Evolutionary conservation across 768 basidiomycete genomes (phyloP).

Genomic region (Suillus lakei): DNA sequence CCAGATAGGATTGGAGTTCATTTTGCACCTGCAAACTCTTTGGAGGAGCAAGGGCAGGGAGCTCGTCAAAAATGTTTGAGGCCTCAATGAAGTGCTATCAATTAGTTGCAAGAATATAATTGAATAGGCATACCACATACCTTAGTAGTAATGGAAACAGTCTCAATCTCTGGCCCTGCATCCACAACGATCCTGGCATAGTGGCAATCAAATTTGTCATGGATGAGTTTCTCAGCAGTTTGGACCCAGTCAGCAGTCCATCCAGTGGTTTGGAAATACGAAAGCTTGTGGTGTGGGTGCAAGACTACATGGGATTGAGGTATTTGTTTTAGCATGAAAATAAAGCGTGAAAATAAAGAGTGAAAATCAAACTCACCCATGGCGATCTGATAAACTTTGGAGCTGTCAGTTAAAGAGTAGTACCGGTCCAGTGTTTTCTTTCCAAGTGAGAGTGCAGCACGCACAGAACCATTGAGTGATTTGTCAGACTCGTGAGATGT

Average conservation of each 20-base stretch:
- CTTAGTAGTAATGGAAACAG: neutral
- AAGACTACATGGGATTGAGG: slow-evolving; percentile 29
- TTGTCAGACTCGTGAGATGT: slow-evolving; percentile 7
- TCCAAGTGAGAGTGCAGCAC: slow-evolving; percentile 23
- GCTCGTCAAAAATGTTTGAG: neutral
- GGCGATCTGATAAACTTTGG: slow-evolving; percentile 37
- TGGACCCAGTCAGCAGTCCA: slow-evolving; percentile 38
- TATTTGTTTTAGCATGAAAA: neutral
- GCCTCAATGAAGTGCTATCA: neutral
- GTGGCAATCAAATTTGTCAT: slow-evolving; percentile 20
- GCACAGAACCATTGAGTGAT: slow-evolving; percentile 20
- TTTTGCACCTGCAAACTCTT: slow-evolving; percentile 13
- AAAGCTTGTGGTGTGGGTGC: slow-evolving; percentile 39
- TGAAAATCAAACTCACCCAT: slow-evolving; percentile 32
- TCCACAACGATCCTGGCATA: neutral
- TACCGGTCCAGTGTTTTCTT: slow-evolving; percentile 38
- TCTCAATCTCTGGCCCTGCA: neutral
- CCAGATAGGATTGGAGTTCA: slow-evolving; percentile 34
- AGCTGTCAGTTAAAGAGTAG: slow-evolving; percentile 35
- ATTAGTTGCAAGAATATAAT: neutral
- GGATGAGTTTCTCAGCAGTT: slow-evolving; percentile 25
- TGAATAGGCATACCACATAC: neutral
- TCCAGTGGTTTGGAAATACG: slow-evolving; percentile 33
- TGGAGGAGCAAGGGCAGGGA: slow-evolving; percentile 1
- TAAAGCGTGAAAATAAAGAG: neutral